These are phyloP conservation scores for Epichloe scottii DNA, from an alignment of 2,329 filamentous ascomycete species.

Conservation along the genomic window DNA sequence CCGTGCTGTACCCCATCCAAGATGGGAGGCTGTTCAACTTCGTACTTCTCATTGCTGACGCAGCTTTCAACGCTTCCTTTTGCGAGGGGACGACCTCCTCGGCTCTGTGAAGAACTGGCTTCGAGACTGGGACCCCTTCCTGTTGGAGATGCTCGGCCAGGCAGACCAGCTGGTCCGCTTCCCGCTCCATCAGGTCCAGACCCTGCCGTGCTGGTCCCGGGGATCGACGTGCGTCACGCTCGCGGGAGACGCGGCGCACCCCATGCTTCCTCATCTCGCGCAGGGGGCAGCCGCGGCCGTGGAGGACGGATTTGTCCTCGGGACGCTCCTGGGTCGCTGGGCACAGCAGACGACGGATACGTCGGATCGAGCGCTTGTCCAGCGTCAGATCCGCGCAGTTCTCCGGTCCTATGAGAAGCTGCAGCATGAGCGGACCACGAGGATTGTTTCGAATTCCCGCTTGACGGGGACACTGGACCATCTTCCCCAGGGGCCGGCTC, in stretches of 20 bases:
- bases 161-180: conserved; percentile 5
- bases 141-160: conserved; percentile 4
- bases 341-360: neutral
- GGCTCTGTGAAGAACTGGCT: neutral
- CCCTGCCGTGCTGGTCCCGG: conserved; percentile 4
- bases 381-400: neutral
- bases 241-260: conserved; percentile 11
- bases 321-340: conserved; percentile 15
- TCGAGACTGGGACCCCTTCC: conserved; percentile 4
- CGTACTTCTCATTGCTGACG: conserved; percentile 3
- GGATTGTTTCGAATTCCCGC: conserved; percentile 5
- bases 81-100: neutral
- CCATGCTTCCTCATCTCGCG: conserved; percentile 13
- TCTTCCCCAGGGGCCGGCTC: conserved; percentile 1
- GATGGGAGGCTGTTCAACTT: conserved; percentile 5
- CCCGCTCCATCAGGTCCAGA: conserved; percentile 5
- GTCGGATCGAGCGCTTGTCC: neutral
- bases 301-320: conserved; percentile 14
- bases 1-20: conserved; percentile 6
- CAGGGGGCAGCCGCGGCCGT: conserved; percentile 16
- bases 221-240: conserved; percentile 6
- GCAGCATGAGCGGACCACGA: conserved; percentile 4
- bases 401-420: conserved; percentile 4
- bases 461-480: conserved; percentile 5
- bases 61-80: conserved; percentile 1